Conservation (phyloP, 305 asterid species). For the Withania somnifera region DNA sequence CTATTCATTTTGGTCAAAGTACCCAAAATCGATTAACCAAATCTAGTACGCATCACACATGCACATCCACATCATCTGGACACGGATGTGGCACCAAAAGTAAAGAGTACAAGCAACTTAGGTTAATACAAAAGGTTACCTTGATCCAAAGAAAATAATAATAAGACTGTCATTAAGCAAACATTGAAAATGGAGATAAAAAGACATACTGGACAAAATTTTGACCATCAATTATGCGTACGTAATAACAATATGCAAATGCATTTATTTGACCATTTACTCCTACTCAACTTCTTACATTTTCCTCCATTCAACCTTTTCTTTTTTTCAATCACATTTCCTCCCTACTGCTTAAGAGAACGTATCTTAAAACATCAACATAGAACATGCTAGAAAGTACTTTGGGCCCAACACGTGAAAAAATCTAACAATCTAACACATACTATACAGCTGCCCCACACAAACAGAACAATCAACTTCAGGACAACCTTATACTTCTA, state of each 20-base stretch:
- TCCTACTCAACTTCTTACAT: not conserved
- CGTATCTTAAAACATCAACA: not conserved
- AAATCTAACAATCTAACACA: not conserved
- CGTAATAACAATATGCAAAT: not conserved
- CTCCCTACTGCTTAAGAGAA: not conserved
- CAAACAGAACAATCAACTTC: not conserved
- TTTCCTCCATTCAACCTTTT: not conserved
- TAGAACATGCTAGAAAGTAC: not conserved
- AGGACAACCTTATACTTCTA: not conserved
- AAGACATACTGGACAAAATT: not conserved
- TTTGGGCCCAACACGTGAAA: not conserved
- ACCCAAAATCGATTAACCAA: too few species aligned
- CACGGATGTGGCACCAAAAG: too few species aligned
- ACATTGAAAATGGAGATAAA: not conserved
- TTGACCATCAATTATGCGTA: not conserved
- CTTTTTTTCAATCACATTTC: not conserved
- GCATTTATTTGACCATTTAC: not conserved
- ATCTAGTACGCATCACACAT: too few species aligned
- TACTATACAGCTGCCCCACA: not conserved
- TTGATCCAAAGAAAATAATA: not conserved
- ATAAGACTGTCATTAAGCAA: not conserved
- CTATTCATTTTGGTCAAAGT: too few species aligned
- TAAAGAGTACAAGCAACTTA: too few species aligned
- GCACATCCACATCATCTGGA: too few species aligned
- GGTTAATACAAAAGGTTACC: not conserved